These are phyloP conservation scores for Suillus cothurnatus DNA, from an alignment of 768 basidiomycete genomes.

Conservation along the genomic window DNA sequence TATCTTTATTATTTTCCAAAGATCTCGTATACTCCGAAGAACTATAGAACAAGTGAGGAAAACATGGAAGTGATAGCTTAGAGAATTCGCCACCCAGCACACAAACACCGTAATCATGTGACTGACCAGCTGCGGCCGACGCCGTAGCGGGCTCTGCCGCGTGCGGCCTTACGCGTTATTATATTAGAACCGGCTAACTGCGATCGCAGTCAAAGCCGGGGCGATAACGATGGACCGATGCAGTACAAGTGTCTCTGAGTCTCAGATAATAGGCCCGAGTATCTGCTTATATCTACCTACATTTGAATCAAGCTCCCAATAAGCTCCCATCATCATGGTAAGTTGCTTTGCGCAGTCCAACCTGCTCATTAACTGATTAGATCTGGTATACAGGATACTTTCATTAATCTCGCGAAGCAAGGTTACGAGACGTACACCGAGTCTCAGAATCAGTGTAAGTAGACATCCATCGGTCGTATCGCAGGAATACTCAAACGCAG, in stretches of 20 bases:
- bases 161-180: too few relatives aligned
- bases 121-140: too few relatives aligned
- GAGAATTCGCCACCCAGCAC: too few relatives aligned
- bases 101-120: too few relatives aligned
- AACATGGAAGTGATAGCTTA: too few relatives aligned
- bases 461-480: slow-evolving; percentile 12
- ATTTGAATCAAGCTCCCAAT: slow-evolving; percentile 9
- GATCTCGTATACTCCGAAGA: too few relatives aligned
- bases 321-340: slow-evolving; percentile 24
- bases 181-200: slow-evolving; percentile 2
- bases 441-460: slow-evolving; percentile 12
- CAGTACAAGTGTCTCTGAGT: slow-evolving; percentile 9
- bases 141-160: too few relatives aligned
- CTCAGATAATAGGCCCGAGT: background rate
- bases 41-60: too few relatives aligned
- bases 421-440: slow-evolving; percentile 54
- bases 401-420: slow-evolving; percentile 73
- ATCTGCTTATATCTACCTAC: slow-evolving; percentile 11
- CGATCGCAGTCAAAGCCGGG: slow-evolving; percentile 1
- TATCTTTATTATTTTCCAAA: too few relatives aligned
- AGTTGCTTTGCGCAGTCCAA: slow-evolving; percentile 9
- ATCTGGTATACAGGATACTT: slow-evolving; percentile 49
- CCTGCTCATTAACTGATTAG: background rate
- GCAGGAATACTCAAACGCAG: slow-evolving; percentile 12
- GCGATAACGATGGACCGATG: slow-evolving; percentile 9